Evolutionary conservation across 768 basidiomycete species (phyloP), one percentile per base, ranked within the genome.

Genomic region (Scleroderma citrinum): DNA sequence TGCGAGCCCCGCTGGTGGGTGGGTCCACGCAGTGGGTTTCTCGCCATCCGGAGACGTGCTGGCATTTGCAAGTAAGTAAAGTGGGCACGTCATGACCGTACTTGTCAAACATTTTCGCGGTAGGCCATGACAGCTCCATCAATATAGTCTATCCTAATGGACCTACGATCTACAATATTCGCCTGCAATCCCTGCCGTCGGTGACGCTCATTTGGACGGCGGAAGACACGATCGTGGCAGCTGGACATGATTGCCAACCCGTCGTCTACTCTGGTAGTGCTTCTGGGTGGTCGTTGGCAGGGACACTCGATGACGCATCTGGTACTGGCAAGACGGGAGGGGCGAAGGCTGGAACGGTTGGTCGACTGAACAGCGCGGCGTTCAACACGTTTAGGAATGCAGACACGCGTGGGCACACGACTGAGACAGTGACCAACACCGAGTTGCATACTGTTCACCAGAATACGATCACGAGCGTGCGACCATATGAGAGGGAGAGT

Each of bases 231-330:
- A 67, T 99, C 54, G 76, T 99, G 37, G 93, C 92, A 1, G 96
- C 93, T 0, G 96, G 96, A 0, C 95, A 99, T 69, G 96, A 98
- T 65, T 99, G 96, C 71, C 93, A 94, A 63, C 96, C 96, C 1
- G 70, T 92, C 20, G 79, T 96, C 24, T 94, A 42, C 40, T 42
- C 40, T 29, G 40, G 40, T 7, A 26, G 24, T 83, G 14, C 86
- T 94, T 70, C 65, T 23, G 92, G 92, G 1, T 99, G 96, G 96
- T 74, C 80, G 40, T 71, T 80, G 38, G 71, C 79, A 32, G 87
- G 89, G 12, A 90, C 86, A 49, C 77, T 99, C 56, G 96, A 98
- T 61, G 90, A 95, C 58, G 74, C 82, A n/a, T 46, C 56, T 31
- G 56, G 64, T 13, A 63, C 75, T 13, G 62, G 62, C 41, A 71